These are phyloP conservation scores for Aeschynomene evenia DNA, from an alignment of 306 rosid species.

Conservation along the genomic window DNA sequence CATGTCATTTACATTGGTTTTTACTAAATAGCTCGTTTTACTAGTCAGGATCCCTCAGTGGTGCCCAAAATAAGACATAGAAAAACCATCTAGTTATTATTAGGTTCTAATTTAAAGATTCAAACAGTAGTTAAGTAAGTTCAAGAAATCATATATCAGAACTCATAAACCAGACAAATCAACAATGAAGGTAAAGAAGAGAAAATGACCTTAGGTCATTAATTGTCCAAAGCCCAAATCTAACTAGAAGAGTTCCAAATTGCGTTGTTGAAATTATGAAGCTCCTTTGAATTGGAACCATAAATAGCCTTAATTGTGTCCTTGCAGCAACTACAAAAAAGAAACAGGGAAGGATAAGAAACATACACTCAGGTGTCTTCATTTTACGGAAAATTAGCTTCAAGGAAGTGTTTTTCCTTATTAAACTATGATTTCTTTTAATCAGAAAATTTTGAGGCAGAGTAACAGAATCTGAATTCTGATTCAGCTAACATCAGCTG, in stretches of 20 bases:
- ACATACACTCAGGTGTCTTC: background rate
- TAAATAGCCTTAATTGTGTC: constrained; percentile 74
- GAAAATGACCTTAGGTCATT: constrained; percentile 27
- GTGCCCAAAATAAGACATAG: background rate
- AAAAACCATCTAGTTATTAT: constrained; percentile 5
- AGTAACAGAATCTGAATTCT: constrained; percentile 2
- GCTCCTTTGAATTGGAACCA: constrained; percentile 74
- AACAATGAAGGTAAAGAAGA: constrained; percentile 1
- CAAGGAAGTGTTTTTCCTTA: constrained; percentile 2
- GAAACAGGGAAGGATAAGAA: constrained; percentile 27
- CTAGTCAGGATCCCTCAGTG: background rate
- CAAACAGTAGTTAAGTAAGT: background rate
- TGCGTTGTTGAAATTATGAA: constrained; percentile 54
- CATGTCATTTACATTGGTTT: background rate
- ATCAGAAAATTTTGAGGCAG: background rate
- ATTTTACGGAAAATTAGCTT: background rate
- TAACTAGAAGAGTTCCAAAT: constrained; percentile 40
- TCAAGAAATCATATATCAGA: background rate
- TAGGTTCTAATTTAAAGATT: background rate
- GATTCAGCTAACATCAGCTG: constrained; percentile 12
- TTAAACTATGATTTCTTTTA: background rate
- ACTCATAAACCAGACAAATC: constrained; percentile 6
- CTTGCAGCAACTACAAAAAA: constrained; percentile 67
- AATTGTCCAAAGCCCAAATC: constrained; percentile 17
- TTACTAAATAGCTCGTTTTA: constrained; percentile 9